Evolutionary conservation across 2,329 filamentous ascomycete genomes (phyloP), one percentile per base, ranked within the genome.

Genomic region (Mycosphaerella arachidis): DNA sequence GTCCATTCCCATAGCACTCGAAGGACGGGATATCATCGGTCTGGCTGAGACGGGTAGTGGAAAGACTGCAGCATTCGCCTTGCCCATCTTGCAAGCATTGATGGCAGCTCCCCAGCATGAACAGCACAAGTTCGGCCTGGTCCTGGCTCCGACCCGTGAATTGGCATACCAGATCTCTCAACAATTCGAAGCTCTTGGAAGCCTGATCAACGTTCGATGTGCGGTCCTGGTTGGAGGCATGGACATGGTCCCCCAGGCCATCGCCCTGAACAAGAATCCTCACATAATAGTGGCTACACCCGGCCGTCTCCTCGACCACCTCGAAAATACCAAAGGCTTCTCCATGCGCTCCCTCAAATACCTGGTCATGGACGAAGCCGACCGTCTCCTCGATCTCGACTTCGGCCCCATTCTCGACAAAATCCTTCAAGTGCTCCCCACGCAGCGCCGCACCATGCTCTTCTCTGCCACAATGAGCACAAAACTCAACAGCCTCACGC

Each of bases 311-410:
- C 81, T 97, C 4, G 94, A 97, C 70, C 94, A 99, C 69, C 79
- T 97, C 8, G 92, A 97, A 73, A 96, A 96, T 76, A 99, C 94
- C 1, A 97, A 96, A 75, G 93, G 94, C 10, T 97, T 99, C 76
- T 92, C 89, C 1, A 78, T 97, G 53, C 84, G 89, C 31, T 82
- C 84, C 4, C 79, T 97, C 40, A 92, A 92, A 71, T 96, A 93
- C 71, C 80, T 97, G 3, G 92, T 97, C 63, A 92, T 97, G 85
- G 93, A 97, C 71, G 93, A 97, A 77, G 93, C 93, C 27, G 93
- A 97, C 74, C 82, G 92, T 60, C 82, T 97, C 9, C 84, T 97
- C 1, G 94, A 99, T 72, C 87, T 97, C 73, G 92, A 97, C 74
- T 97, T 97, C 67, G 92, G 92, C 0, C 91, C 92, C 1, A 89